Evolutionary conservation across 352 stramenopile species (phyloP), one percentile per base, ranked within the genome.

Genomic region (Blastocystis sp.): DNA sequence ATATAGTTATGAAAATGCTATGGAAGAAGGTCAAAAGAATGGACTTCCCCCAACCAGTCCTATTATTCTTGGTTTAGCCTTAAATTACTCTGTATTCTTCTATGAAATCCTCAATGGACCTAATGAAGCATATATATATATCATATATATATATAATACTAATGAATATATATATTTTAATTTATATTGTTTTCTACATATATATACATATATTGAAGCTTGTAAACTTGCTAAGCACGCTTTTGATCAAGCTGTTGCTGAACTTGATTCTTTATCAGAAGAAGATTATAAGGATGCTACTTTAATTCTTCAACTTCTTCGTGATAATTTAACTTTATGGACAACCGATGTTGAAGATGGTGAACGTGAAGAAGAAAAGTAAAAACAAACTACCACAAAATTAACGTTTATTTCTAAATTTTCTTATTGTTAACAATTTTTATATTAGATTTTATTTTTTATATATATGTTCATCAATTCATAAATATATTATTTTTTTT

Each of bases 81-180:
- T 98, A 28, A 98, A 98, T 81, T 96, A 96, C 69, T 80, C 72
- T 18, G 82, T 93, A 16, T 98, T 98, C 73, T 96, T 95, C 78
- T 96, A 95, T 71, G 91, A 98, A 75, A 98, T 97, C 71, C 73
- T 97, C 30, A 94, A 94, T 75, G 90, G 81, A 44, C 88, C 86
- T 2, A 78, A 88, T 58, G 70, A 73, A 35, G 77, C 76, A 16
- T 3, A 9, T 18, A 82, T 75, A 62, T 72, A 79, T 59, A 78
- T 84, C 49, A 76, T 75, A 64, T 81, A 82, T 67, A 6, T 13
- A n/a, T 78, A 85, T 65, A 75, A n/a, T n/a, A n/a, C n/a, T n/a
- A n/a, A n/a, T n/a, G n/a, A n/a, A n/a, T n/a, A n/a, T n/a, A n/a
- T n/a, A n/a, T n/a, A n/a, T n/a, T n/a, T n/a, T n/a, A n/a, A n/a